Evolutionary conservation across 768 basidiomycete species (phyloP), one percentile per base, ranked within the genome.

Genomic region (Lactarius sp.): DNA sequence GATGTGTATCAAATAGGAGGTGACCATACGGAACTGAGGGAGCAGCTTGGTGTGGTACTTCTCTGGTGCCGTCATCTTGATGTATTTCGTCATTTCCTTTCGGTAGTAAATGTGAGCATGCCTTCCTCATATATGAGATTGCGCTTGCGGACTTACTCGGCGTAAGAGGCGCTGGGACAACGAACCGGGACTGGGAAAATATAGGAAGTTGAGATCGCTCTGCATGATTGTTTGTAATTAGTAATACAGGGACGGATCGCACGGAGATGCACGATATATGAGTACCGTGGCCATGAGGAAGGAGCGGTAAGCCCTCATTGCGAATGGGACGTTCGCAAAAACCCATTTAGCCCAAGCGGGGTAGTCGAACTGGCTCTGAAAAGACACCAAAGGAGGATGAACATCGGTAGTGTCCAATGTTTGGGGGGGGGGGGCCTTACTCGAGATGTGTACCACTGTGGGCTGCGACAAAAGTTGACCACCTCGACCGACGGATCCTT

Each of bases 391-490:
- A 31, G 14, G 33, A 59, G 27, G 14, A 36, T 6, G 7, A 36
- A 6, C 34, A n/a, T 20, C 27, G 27, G 2, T 27, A 27, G 27
- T 27, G 27, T 27, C 27, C 27, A 27, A 27, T 27, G 27, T 27
- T 27, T 27, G 27, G 27, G 27, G 27, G 27, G 27, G 2, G 27
- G 27, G 1, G 27, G 27, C 68, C 68, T 58, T 50, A 86, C 85
- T 64, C 80, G 78, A 2, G 80, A 79, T 1, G 79, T 46, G 67
- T 77, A 82, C 84, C 85, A 86, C 66, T 83, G 80, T 20, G 83
- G 83, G 46, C 81, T 85, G 56, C 86, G 76, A 63, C 62, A 65
- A 69, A 87, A 83, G 70, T 87, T 83, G 60, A 81, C 74, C 20
- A 86, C 77, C 62, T 80, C 70, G 16, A 80, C 78, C 7, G 79